Evolutionary conservation across 2,329 filamentous ascomycete genomes (phyloP).

Genomic region (Neopestalotiopsis rosae): DNA sequence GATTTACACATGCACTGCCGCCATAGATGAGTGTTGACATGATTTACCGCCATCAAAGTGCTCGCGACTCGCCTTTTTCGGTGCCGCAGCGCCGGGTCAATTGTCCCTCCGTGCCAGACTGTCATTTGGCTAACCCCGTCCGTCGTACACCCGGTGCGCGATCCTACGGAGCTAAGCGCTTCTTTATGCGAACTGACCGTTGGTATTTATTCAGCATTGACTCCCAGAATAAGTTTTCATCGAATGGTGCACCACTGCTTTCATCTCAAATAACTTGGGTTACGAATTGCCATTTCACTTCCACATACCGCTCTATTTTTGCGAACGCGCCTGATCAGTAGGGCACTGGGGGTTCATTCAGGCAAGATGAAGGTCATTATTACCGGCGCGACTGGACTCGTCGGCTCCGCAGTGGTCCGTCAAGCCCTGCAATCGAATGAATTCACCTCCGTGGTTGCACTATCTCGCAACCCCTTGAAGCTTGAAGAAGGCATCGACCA

Average conservation of each 20-base stretch:
- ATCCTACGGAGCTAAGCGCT: neutral
- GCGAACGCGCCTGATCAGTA: neutral
- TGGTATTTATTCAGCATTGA: neutral
- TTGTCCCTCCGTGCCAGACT: neutral
- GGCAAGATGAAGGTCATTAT: conserved; percentile 37
- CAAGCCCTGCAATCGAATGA: conserved; percentile 42
- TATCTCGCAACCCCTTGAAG: conserved; percentile 43
- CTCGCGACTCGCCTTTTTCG: conserved; percentile 7
- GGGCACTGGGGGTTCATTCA: too few relatives aligned
- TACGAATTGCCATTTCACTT: neutral
- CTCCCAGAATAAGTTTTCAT: neutral
- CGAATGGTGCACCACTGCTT: neutral
- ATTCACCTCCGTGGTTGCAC: conserved; percentile 46
- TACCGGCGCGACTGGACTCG: conserved; percentile 47
- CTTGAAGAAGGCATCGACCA: conserved; percentile 33
- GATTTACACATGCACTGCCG: neutral
- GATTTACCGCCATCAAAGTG: too few relatives aligned
- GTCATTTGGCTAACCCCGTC: neutral
- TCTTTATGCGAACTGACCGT: neutral
- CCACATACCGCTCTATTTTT: neutral
- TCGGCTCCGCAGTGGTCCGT: conserved; percentile 49
- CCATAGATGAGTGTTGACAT: too few relatives aligned
- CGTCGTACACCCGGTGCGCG: neutral
- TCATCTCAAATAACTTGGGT: neutral
- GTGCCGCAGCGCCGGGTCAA: neutral